Conservation (phyloP, 2,329 filamentous ascomycete genomes). For the Exophiala spinifera region DNA sequence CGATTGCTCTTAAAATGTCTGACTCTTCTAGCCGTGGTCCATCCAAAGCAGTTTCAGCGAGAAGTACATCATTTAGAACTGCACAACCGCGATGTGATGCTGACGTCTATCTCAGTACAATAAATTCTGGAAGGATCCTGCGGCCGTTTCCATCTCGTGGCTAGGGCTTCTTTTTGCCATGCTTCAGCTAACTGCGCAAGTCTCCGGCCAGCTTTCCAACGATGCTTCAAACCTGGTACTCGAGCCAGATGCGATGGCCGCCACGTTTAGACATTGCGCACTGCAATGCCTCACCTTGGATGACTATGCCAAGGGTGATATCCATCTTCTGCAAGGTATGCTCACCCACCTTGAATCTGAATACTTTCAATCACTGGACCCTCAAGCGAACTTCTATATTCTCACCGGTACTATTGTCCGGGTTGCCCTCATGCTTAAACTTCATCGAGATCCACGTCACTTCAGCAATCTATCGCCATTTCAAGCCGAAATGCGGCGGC, state of each 20-base stretch:
- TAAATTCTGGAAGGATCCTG: neutral
- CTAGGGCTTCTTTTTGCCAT: constrained; percentile 1
- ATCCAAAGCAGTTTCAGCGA: constrained; percentile 1
- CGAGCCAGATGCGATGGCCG: neutral
- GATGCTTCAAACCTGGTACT: neutral
- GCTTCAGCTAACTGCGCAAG: neutral
- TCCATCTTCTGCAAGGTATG: neutral
- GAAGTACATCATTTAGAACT: neutral
- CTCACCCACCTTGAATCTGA: constrained; percentile 1
- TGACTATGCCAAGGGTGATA: neutral
- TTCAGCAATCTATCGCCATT: neutral
- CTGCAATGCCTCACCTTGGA: neutral
- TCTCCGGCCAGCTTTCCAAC: neutral
- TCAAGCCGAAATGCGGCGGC: neutral
- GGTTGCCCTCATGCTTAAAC: neutral
- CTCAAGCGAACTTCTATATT: constrained; percentile 2
- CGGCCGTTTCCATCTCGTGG: neutral
- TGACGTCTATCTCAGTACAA: neutral
- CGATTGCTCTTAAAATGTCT: neutral
- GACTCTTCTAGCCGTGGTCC: neutral
- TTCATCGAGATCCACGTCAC: neutral
- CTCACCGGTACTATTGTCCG: constrained; percentile 1
- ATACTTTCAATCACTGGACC: constrained; percentile 1
- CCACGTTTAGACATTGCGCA: neutral
- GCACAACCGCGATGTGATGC: neutral